Percentiles rank a stretch among this genome's conserved stretches.
These are phyloP conservation scores for Picea glauca DNA, from an alignment of 75 land plant genomes.

Conservation along the genomic window DNA sequence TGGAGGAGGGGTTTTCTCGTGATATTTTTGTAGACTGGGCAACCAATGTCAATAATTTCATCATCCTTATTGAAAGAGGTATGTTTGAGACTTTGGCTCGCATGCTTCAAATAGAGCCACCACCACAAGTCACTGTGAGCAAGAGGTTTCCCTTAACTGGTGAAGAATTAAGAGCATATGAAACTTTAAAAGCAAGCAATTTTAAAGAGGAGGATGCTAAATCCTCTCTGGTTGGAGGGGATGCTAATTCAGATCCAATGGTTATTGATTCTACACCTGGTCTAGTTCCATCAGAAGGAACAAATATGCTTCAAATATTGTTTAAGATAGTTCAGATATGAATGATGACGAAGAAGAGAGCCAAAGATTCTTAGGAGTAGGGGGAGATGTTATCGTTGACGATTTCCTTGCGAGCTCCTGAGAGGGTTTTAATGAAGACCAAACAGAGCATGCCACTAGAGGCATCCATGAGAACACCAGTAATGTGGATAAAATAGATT, in stretches of 20 bases:
- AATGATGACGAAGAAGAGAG: too few relatives aligned
- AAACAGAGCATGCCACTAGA: too few relatives aligned
- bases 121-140: slow-evolving; percentile 83
- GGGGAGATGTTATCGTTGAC: too few relatives aligned
- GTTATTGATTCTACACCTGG: slow-evolving; percentile 34
- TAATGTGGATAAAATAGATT: too few relatives aligned
- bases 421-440: too few relatives aligned
- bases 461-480: too few relatives aligned
- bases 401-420: too few relatives aligned
- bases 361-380: too few relatives aligned
- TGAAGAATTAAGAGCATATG: slow-evolving; percentile 84
- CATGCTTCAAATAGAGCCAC: slow-evolving; percentile 89
- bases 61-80: slow-evolving; percentile 87
- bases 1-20: slow-evolving; percentile 89
- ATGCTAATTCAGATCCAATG: slow-evolving; percentile 34
- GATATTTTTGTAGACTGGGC: slow-evolving; percentile 95
- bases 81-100: slow-evolving; percentile 91
- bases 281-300: slow-evolving; percentile 34
- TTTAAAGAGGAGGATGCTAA: slow-evolving; percentile 55
- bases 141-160: slow-evolving; percentile 82
- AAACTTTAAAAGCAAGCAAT: slow-evolving; percentile 58
- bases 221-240: slow-evolving; percentile 35
- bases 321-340: too few relatives aligned
- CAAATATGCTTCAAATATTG: too few relatives aligned
- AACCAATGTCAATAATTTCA: slow-evolving; percentile 67